These are phyloP conservation scores for Euphorbia tirucalli DNA, from an alignment of 345 rosid species.

Conservation along the genomic window DNA sequence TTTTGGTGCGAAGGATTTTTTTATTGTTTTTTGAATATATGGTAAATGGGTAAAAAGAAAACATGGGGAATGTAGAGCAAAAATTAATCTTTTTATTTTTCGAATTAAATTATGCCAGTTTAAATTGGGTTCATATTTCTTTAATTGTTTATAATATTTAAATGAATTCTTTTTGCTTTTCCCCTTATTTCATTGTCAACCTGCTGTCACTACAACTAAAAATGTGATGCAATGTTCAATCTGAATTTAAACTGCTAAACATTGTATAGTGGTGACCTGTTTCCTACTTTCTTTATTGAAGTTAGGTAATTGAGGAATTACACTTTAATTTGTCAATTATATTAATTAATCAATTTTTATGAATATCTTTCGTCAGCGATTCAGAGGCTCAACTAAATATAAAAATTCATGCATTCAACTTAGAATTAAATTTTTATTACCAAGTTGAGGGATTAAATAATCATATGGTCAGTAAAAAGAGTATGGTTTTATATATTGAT, in stretches of 20 bases:
- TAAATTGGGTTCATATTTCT: slow-evolving; percentile 8
- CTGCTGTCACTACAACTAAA: slow-evolving; percentile 21
- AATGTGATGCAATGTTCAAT: slow-evolving; percentile 3
- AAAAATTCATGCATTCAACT: background rate
- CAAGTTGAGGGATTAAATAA: slow-evolving; percentile 12
- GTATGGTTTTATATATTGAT: background rate
- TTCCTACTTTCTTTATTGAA: slow-evolving; percentile 1
- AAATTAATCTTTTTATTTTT: slow-evolving; percentile 6
- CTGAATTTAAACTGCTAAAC: slow-evolving; percentile 9
- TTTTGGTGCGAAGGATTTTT: no score
- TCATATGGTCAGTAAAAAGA: background rate
- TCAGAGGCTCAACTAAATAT: background rate
- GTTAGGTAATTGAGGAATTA: no score
- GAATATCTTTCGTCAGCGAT: background rate
- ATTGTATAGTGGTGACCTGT: slow-evolving; percentile 28
- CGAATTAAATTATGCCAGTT: background rate
- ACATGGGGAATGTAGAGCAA: slow-evolving; percentile 18
- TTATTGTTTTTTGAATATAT: no score
- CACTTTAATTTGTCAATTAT: slow-evolving; percentile 3
- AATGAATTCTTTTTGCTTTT: slow-evolving; percentile 3
- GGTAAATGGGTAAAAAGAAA: slow-evolving; percentile 6
- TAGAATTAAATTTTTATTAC: background rate
- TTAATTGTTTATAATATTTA: background rate
- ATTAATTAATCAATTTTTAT: slow-evolving; percentile 12
- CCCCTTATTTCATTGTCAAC: slow-evolving; percentile 17